Conservation (phyloP, 2,329 filamentous ascomycete genomes). For the Aspergillus chevalieri region DNA sequence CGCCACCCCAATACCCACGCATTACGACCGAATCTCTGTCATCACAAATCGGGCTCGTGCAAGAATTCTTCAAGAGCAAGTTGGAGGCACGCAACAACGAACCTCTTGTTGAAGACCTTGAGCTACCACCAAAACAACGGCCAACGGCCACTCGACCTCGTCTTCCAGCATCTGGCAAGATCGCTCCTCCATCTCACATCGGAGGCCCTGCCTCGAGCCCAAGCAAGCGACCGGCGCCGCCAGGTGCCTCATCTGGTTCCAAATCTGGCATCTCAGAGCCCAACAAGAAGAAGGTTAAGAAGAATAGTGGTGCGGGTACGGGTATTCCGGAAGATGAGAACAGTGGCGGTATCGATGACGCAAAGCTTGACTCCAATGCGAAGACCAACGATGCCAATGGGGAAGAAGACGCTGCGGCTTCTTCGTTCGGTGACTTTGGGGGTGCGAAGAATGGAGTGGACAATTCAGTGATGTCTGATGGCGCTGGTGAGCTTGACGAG, state of each 20-base stretch:
- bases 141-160: slow-evolving; percentile 39
- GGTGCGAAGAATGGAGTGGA: slow-evolving; percentile 11
- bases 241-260: slow-evolving; percentile 12
- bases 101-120: slow-evolving; percentile 86
- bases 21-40: slow-evolving; percentile 73
- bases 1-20: slow-evolving; percentile 65
- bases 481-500: slow-evolving; percentile 7
- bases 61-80: slow-evolving; percentile 86
- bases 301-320: slow-evolving; percentile 30
- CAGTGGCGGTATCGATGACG: neutral
- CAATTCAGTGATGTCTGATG: slow-evolving; percentile 9
- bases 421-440: slow-evolving; percentile 7
- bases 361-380: slow-evolving; percentile 35
- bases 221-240: slow-evolving; percentile 34
- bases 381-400: slow-evolving; percentile 31
- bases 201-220: slow-evolving; percentile 32
- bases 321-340: slow-evolving; percentile 15
- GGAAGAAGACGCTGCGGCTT: slow-evolving; percentile 7
- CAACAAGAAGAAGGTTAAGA: slow-evolving; percentile 40
- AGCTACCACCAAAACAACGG: slow-evolving; percentile 86
- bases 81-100: slow-evolving; percentile 76
- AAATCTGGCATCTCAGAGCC: slow-evolving; percentile 28
- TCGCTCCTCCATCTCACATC: slow-evolving; percentile 29
- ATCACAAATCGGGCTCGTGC: slow-evolving; percentile 77
- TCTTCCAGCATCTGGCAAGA: slow-evolving; percentile 43